Percentiles rank a stretch among this genome's conserved stretches.
phyloP scores from a whole-genome alignment of 1,139 yeast species.

The Pichia sp. region DNA sequence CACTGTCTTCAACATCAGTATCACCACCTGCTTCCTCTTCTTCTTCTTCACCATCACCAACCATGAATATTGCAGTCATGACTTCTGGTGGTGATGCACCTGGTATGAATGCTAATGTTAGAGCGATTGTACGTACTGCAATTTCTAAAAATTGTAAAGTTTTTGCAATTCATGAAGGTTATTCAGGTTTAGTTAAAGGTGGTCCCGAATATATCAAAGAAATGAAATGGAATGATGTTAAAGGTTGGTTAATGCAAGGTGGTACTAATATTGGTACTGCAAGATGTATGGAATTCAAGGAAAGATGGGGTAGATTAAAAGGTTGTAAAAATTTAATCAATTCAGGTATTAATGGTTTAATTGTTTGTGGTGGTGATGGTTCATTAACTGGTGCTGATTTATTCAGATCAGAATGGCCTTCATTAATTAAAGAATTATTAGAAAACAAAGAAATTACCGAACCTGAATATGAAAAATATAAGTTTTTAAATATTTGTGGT shows the following conservation, averaged over 20 bases:
- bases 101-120: conserved; percentile 78
- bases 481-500: conserved; percentile 65
- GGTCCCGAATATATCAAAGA: conserved; percentile 53
- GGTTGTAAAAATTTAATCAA: conserved; percentile 65
- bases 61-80: conserved; percentile 61
- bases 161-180: conserved; percentile 70
- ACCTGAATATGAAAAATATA: conserved; percentile 47
- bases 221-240: conserved; percentile 72
- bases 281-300: conserved; percentile 60
- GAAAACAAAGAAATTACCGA: conserved; percentile 41
- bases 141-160: conserved; percentile 67
- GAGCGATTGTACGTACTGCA: conserved; percentile 74
- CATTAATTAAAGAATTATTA: conserved; percentile 56
- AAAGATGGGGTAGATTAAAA: conserved; percentile 58
- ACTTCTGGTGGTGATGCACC: conserved; percentile 87
- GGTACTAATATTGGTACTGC: conserved; percentile 85
- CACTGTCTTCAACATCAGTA: background rate
- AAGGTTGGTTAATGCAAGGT: conserved; percentile 69
- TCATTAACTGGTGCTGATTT: conserved; percentile 79
- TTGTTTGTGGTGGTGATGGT: conserved; percentile 85
- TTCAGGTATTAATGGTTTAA: conserved; percentile 70
- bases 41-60: background rate
- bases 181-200: conserved; percentile 68
- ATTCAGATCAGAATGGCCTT: conserved; percentile 76
- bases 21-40: background rate